Conservation (phyloP, 805 yeast genomes). For the Candida gorgasii region DNA sequence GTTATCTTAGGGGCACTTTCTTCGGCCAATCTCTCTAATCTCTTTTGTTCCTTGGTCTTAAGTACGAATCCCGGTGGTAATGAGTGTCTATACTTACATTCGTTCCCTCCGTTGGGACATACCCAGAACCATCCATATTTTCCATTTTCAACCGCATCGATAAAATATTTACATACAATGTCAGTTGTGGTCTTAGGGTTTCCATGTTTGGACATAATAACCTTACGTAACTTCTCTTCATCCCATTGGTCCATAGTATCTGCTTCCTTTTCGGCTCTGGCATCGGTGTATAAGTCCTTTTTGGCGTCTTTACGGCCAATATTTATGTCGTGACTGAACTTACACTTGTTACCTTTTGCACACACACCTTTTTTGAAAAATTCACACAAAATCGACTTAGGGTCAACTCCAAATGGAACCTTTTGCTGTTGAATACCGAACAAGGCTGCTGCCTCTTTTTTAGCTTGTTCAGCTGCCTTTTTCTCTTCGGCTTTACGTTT, state of each 20-base stretch:
- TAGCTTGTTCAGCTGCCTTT: conserved; percentile 89
- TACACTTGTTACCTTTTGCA: conserved; percentile 82
- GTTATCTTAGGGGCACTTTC: conserved; percentile 89
- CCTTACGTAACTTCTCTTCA: conserved; percentile 87
- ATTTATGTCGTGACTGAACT: conserved; percentile 85
- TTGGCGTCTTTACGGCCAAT: conserved; percentile 86
- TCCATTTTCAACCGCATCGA: conserved; percentile 95
- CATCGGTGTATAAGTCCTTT: conserved; percentile 91
- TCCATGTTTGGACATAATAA: conserved; percentile 89
- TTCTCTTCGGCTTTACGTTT: conserved; percentile 72
- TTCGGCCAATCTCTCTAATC: conserved; percentile 80
- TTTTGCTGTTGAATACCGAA: conserved; percentile 75
- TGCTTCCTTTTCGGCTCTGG: conserved; percentile 65
- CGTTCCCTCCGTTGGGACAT: conserved; percentile 92
- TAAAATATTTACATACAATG: conserved; percentile 88
- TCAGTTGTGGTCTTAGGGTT: conserved; percentile 93
- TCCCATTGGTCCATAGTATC: conserved; percentile 98
- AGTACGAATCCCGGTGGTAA: conserved; percentile 95
- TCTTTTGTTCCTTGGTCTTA: conserved; percentile 95
- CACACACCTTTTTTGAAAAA: conserved; percentile 86
- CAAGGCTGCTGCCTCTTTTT: conserved; percentile 79
- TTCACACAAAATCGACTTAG: conserved; percentile 89
- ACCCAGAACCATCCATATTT: conserved; percentile 99
- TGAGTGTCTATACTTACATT: conserved; percentile 92
- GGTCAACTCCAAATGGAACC: conserved; percentile 96